Conservation (phyloP, 2,329 filamentous ascomycete species). For the Sporothrix mexicana region DNA sequence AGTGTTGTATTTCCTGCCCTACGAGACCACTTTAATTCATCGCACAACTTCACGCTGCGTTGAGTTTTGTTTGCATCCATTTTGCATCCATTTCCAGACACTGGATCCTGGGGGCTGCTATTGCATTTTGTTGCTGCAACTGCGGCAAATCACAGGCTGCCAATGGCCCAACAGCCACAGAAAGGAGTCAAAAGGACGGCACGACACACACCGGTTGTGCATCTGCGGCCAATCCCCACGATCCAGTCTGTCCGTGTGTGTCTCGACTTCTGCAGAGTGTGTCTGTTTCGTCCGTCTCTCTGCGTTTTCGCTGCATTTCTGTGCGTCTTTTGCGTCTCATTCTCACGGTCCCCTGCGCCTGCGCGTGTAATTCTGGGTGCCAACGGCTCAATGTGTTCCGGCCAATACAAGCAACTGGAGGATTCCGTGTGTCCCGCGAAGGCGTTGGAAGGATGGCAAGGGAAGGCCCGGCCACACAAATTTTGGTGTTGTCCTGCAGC, state of each 20-base stretch:
- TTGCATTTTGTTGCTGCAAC: not conserved
- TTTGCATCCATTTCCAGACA: not conserved
- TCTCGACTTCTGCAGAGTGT: too few relatives aligned
- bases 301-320: not conserved
- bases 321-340: not conserved
- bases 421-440: too few relatives aligned
- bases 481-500: not conserved
- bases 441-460: too few relatives aligned
- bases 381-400: not conserved
- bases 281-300: not conserved
- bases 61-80: not conserved
- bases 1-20: not conserved
- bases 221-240: not conserved
- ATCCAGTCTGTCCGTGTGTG: not conserved
- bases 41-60: not conserved
- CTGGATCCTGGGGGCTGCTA: not conserved
- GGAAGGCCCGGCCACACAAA: too few relatives aligned
- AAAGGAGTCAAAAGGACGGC: not conserved
- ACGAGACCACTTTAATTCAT: not conserved
- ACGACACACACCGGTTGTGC: not conserved
- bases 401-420: not conserved
- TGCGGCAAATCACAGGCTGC: not conserved
- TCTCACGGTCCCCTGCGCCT: not conserved
- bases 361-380: not conserved
- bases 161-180: constrained; percentile 5